Conservation (phyloP, 2,329 filamentous ascomycete species). For the Monosporascus sp. region DNA sequence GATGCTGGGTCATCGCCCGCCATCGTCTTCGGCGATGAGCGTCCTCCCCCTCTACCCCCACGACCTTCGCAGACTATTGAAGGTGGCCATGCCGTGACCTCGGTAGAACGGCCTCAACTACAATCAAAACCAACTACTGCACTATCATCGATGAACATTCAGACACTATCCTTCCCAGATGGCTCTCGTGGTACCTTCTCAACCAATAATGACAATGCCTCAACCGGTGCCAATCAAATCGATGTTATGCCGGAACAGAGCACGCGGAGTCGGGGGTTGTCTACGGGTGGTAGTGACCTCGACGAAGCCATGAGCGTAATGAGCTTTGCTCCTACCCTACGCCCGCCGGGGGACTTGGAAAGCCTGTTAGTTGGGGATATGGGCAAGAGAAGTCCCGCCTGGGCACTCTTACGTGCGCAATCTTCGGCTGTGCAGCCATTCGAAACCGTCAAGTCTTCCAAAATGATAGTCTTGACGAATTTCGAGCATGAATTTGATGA, state of each 20-base stretch:
- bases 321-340: constrained; percentile 60
- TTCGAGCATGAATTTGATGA: constrained; percentile 77
- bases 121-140: constrained; percentile 75
- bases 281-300: constrained; percentile 37
- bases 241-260: constrained; percentile 21
- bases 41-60: constrained; percentile 51
- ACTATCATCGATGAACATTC: constrained; percentile 73
- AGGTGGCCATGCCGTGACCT: constrained; percentile 17
- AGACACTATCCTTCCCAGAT: constrained; percentile 68
- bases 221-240: constrained; percentile 21
- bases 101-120: constrained; percentile 30
- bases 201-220: constrained; percentile 30
- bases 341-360: constrained; percentile 65
- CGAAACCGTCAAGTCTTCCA: constrained; percentile 40
- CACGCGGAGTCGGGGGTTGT: constrained; percentile 15
- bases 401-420: constrained; percentile 61
- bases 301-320: constrained; percentile 62
- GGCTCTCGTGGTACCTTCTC: constrained; percentile 60
- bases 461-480: constrained; percentile 49
- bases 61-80: constrained; percentile 32
- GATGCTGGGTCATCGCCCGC: constrained; percentile 22
- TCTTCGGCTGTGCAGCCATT: constrained; percentile 56
- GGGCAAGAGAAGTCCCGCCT: constrained; percentile 60
- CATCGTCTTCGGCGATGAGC: constrained; percentile 32
- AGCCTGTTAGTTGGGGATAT: constrained; percentile 73